Evolutionary conservation across 2,329 filamentous ascomycete genomes (phyloP), one percentile per base, ranked within the genome.

Genomic region (Cladobotryum protrusum): DNA sequence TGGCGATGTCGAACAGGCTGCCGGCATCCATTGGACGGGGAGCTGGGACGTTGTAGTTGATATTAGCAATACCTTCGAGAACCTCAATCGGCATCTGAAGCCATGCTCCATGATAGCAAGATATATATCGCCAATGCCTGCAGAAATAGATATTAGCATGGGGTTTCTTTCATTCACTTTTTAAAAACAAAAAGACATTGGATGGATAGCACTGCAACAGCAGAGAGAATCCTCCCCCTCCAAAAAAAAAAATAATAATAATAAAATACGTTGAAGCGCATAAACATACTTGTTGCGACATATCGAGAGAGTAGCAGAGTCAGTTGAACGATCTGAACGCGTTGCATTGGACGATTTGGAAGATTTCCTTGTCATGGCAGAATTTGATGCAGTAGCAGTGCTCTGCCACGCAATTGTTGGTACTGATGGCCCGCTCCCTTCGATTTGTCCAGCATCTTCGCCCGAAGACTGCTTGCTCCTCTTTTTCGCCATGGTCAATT

Each of bases 111-210:
- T 91, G 85, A 62, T 88, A 93, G 24, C 84, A 86, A 18, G 87
- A 90, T 52, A 93, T 90, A 66, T 89, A 89, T 56, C 83, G 80
- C 88, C 87, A 92, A 70, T 92, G 87, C 66, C 88, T 92, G 45
- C 20, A 35, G 19, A 42, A 15, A 7, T 24, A 39, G 12, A 43
- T 18, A 15, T 33, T 42, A 29, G n/a, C 42, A 17, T 40, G 37
- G 15, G 14, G 15, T 6, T 37, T 13, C 15, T 19, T 11, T 5
- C 7, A 19, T 4, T 11, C 15, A 12, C 15, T 15, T 39, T 15
- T 14, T 8, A 17, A 39, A n/a, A n/a, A n/a, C n/a, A n/a, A n/a
- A n/a, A n/a, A n/a, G n/a, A n/a, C n/a, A n/a, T n/a, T n/a, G n/a
- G 15, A 5, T 9, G 11, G 9, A 19, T 41, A 5, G 15, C 6